Percentiles rank a stretch among this genome's conserved stretches.
Conservation (phyloP, 306 rosid genomes). For the Begonia fuchsioides region DNA sequence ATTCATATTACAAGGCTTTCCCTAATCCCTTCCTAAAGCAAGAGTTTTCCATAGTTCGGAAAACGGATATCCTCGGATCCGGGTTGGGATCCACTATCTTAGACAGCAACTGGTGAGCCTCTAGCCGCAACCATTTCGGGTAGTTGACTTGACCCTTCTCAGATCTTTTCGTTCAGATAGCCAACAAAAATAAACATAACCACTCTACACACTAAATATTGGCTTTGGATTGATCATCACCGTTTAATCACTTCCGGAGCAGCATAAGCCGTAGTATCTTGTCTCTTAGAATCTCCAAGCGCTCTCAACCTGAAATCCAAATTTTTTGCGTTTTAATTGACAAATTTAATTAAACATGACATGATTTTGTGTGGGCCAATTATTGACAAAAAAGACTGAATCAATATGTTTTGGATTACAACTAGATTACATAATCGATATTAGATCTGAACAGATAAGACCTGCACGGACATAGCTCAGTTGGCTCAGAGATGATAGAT, state of each 20-base stretch:
- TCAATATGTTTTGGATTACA: no score
- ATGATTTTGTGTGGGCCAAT: no score
- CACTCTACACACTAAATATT: conserved; percentile 4
- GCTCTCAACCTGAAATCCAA: conserved; percentile 15
- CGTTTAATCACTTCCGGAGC: conserved; percentile 11
- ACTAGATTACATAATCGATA: no score
- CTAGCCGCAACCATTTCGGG: background rate
- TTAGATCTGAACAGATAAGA: no score
- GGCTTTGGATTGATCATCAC: conserved; percentile 1
- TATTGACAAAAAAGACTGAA: no score
- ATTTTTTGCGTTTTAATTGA: conserved; percentile 5
- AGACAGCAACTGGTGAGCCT: background rate
- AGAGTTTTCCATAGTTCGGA: background rate
- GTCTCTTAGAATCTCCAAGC: conserved; percentile 5
- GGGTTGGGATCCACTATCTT: conserved; percentile 3
- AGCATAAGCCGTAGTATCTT: conserved; percentile 10
- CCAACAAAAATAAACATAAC: conserved; percentile 1
- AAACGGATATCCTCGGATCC: background rate
- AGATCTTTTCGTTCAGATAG: conserved; percentile 1
- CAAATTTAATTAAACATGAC: no score
- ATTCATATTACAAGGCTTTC: conserved; percentile 1
- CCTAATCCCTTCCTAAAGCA: background rate
- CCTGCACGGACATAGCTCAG: no score
- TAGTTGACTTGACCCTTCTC: background rate
- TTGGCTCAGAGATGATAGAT: no score